Evolutionary conservation across 2,329 filamentous ascomycete species (phyloP).

Genomic region (Ceratocystiopsis sp.): DNA sequence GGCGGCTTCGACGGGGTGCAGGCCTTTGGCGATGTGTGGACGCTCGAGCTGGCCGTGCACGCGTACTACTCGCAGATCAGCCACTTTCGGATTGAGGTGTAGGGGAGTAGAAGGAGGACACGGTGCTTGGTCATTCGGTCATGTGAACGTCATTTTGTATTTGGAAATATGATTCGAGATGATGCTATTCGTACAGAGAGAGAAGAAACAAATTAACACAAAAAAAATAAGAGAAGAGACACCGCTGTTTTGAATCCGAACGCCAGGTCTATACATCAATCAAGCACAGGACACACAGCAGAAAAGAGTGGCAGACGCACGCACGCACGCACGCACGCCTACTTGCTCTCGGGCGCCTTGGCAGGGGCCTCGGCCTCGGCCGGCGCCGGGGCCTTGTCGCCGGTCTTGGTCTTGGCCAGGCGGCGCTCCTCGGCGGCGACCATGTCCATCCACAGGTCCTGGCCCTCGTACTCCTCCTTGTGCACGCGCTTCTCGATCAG

Average conservation of each 20-base stretch:
- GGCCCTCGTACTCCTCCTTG: constrained; percentile 71
- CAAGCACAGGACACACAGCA: not conserved
- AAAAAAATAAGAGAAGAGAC: not conserved
- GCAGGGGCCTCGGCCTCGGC: not conserved
- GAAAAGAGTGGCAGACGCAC: constrained; percentile 5
- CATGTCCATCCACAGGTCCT: constrained; percentile 93
- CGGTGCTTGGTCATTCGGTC: not conserved
- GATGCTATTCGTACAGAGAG: not conserved
- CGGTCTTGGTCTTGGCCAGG: constrained; percentile 22
- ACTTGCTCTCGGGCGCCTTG: not conserved
- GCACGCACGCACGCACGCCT: no score
- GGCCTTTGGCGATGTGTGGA: constrained; percentile 51
- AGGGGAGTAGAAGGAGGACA: not conserved
- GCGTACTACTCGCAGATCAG: constrained; percentile 60
- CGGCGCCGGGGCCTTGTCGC: constrained; percentile 10
- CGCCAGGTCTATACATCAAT: not conserved
- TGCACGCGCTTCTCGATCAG: constrained; percentile 76
- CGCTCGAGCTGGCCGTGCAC: constrained; percentile 51
- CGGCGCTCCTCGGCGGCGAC: constrained; percentile 60
- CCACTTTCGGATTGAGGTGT: constrained; percentile 54
- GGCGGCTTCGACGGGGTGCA: constrained; percentile 52
- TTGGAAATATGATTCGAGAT: not conserved
- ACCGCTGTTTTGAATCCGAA: not conserved
- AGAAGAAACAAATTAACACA: not conserved
- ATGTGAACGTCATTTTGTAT: not conserved